Conservation (phyloP, 352 stramenopile species). For the Pythium monospermum region DNA sequence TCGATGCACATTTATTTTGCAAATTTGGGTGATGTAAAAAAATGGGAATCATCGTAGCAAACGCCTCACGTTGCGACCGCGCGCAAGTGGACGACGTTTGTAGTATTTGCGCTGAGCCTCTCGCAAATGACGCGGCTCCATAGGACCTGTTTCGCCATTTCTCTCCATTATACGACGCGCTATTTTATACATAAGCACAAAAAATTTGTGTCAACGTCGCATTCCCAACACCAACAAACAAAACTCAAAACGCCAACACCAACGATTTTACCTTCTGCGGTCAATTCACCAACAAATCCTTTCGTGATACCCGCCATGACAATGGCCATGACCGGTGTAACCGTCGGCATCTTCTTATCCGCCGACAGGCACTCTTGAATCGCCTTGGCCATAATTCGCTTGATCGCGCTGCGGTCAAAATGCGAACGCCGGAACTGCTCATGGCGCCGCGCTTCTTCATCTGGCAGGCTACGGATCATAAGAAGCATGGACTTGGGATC, state of each 20-base stretch:
- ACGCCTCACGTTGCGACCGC: conserved; percentile 52
- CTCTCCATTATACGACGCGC: conserved; percentile 77
- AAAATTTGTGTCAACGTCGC: not conserved
- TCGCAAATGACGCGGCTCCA: conserved; percentile 65
- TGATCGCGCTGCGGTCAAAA: conserved; percentile 79
- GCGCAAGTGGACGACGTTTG: conserved; percentile 57
- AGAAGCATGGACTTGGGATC: conserved; percentile 68
- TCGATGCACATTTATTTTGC: not conserved
- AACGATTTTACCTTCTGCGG: conserved; percentile 50
- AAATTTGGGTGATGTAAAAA: not conserved
- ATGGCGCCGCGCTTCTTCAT: conserved; percentile 60
- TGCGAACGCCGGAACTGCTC: conserved; percentile 81
- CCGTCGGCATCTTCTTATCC: conserved; percentile 48
- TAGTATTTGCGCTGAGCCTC: conserved; percentile 85
- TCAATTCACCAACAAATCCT: conserved; percentile 76
- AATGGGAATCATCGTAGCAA: conserved; percentile 32
- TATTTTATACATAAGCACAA: conserved; percentile 16
- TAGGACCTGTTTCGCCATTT: conserved; percentile 68
- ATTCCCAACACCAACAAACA: not conserved
- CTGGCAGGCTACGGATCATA: conserved; percentile 62
- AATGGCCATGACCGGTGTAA: conserved; percentile 85
- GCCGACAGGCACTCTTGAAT: conserved; percentile 57
- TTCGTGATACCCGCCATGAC: conserved; percentile 88
- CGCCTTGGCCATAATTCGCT: conserved; percentile 74
- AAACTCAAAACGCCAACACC: no score